These are phyloP conservation scores for Xylaria curta DNA, from an alignment of 495 filamentous ascomycete genomes.

Conservation along the genomic window DNA sequence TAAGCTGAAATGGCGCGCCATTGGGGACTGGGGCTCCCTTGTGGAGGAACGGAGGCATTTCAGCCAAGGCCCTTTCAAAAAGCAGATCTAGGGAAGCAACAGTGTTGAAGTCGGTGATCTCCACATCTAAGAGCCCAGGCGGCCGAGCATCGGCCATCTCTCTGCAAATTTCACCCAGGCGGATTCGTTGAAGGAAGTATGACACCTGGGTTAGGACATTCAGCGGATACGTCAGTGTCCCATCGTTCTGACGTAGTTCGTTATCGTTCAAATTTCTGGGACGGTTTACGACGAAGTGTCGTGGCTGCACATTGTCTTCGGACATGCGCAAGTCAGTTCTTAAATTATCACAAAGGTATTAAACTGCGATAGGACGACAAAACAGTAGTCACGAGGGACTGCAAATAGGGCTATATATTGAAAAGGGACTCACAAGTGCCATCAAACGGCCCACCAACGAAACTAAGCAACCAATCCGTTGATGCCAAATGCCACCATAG, in stretches of 20 bases:
- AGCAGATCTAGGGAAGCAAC: conserved; percentile 29
- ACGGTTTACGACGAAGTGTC: conserved; percentile 52
- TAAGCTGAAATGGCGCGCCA: conserved; percentile 11
- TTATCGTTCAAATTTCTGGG: conserved; percentile 56
- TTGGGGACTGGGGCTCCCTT: conserved; percentile 11
- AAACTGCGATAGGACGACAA: background rate
- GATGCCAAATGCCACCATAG: conserved; percentile 58
- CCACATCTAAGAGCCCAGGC: conserved; percentile 23
- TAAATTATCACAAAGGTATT: background rate
- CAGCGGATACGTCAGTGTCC: conserved; percentile 41
- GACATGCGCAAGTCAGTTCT: background rate
- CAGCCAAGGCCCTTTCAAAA: conserved; percentile 28
- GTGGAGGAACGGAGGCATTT: conserved; percentile 29
- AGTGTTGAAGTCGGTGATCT: conserved; percentile 27
- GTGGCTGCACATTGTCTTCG: conserved; percentile 37
- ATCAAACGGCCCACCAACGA: conserved; percentile 46
- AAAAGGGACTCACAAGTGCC: conserved; percentile 44
- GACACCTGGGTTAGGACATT: conserved; percentile 53
- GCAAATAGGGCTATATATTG: background rate
- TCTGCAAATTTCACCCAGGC: conserved; percentile 53
- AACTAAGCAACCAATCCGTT: conserved; percentile 52
- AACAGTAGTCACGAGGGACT: background rate
- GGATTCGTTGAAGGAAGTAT: conserved; percentile 53
- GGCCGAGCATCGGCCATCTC: conserved; percentile 46
- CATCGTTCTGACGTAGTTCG: conserved; percentile 44